Evolutionary conservation across 331 rosid species (phyloP), one percentile per base, ranked within the genome.

Genomic region (Telfairia occidentalis): DNA sequence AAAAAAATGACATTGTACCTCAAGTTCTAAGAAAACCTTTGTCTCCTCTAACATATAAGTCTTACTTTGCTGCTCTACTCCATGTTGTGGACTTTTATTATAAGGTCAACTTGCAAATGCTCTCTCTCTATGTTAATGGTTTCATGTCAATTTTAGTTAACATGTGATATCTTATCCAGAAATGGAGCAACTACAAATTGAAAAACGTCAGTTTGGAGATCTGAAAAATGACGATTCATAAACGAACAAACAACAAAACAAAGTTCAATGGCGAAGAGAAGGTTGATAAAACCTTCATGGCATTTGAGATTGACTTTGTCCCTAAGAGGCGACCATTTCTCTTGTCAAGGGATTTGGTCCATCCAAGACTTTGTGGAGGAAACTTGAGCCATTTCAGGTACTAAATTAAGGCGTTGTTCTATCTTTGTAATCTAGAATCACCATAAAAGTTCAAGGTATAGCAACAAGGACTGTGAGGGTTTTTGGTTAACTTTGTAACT

Each of bases 311-410:
- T n/a, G 80, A 67, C 34, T 77, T 77, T 73, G 24, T 77, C 45
- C 79, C 38, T 9, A 64, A 21, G 59, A 29, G 34, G 15, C 78
- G 79, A 1, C 87, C 89, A 16, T 83, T 53, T 73, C 85, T 86
- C 67, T 81, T 83, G 45, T 86, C 87, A 19, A 78, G 89, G 73
- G 87, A 86, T 67, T 34, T 81, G 6, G 87, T 83, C 30, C 54
- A 60, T 40, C 84, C 83, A 49, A 76, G 76, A 50, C 87, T 82
- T 54, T 64, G 52, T 2, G 87, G 18, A 70, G 57, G 4, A 29
- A 28, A 0, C 19, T 3, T 21, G 73, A 83, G 26, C 73, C 78
- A 8, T 81, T 80, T 76, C 58, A 78, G 83, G 87, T 83, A 58
- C 10, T 58, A 12, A 58, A 28, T 28, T 58, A n/a, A 49, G 9